These are phyloP conservation scores for Cardiosporidium cionae DNA, from an alignment of 169 alveolate genomes.

Conservation along the genomic window DNA sequence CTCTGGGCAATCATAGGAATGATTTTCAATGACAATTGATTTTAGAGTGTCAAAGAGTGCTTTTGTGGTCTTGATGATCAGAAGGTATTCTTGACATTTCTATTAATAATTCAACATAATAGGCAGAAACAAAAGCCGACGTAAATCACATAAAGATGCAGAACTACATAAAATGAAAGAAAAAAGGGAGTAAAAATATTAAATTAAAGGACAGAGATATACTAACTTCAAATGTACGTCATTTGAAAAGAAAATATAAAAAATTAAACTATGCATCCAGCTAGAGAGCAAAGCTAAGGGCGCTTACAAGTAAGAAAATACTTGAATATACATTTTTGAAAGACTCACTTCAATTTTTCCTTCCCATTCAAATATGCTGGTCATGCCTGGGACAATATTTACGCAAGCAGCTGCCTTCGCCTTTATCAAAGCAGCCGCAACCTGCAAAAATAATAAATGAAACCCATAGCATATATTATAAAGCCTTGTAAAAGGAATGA, in stretches of 20 bases:
- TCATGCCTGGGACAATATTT: slow-evolving; percentile 24
- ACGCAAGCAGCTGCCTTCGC: slow-evolving; percentile 32
- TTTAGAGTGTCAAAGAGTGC: slow-evolving; percentile 1
- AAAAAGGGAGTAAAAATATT: no score
- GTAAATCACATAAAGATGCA: no score
- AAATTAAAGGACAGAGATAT: no score
- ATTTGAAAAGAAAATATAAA: no score
- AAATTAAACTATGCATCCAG: no score
- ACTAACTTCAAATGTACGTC: no score
- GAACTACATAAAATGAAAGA: no score
- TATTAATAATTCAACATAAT: no score
- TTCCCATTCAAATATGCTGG: slow-evolving; percentile 30
- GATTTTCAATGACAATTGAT: slow-evolving; percentile 6
- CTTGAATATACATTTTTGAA: neutral
- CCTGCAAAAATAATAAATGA: neutral
- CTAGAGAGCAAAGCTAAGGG: no score
- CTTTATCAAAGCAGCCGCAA: slow-evolving; percentile 17
- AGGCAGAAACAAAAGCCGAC: no score
- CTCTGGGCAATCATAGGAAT: slow-evolving; percentile 35
- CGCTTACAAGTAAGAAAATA: neutral
- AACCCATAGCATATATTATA: no score
- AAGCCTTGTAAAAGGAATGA: no score
- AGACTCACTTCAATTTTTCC: slow-evolving; percentile 19
- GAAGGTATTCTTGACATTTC: slow-evolving; percentile 15
- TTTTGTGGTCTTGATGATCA: slow-evolving; percentile 27